Evolutionary conservation across 192 early-diverging fungal genomes (phyloP).

Genomic region (Podila minutissima): DNA sequence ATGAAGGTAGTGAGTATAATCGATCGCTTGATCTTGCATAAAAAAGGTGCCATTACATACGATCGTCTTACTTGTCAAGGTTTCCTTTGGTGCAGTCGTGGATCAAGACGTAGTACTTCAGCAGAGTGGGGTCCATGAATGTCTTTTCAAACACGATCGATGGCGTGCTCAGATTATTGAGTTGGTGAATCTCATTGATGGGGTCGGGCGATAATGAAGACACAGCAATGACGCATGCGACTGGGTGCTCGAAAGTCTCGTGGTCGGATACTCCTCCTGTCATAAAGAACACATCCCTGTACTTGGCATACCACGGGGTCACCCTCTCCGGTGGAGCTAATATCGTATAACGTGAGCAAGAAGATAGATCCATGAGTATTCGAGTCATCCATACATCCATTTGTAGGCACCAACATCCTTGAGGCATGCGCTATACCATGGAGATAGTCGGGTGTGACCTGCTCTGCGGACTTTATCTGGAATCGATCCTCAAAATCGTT

Average conservation of each 20-base stretch:
- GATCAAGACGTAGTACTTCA: slow-evolving; percentile 86
- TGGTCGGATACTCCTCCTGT: slow-evolving; percentile 83
- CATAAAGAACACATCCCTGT: slow-evolving; percentile 70
- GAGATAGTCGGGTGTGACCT: slow-evolving; percentile 59
- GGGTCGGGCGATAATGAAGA: slow-evolving; percentile 80
- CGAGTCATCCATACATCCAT: background rate
- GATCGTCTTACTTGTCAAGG: slow-evolving; percentile 58
- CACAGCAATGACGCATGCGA: slow-evolving; percentile 80
- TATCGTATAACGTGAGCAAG: background rate
- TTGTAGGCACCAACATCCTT: background rate
- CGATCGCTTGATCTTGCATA: too few relatives aligned
- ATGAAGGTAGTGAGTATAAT: background rate
- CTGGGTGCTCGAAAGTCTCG: slow-evolving; percentile 94
- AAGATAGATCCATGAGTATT: background rate
- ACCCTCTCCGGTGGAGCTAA: slow-evolving; percentile 61
- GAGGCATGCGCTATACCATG: slow-evolving; percentile 31
- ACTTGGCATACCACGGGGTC: slow-evolving; percentile 89
- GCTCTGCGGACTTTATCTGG: slow-evolving; percentile 51
- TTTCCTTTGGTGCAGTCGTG: slow-evolving; percentile 77
- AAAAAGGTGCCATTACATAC: background rate
- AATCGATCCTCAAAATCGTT: slow-evolving; percentile 19
- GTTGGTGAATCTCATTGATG: slow-evolving; percentile 67
- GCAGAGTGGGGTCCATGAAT: slow-evolving; percentile 80
- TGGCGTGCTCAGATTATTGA: slow-evolving; percentile 64
- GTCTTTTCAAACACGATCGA: slow-evolving; percentile 70